Base-by-base conservation (phyloP, 169 alveolate species). In the Cryptosporidium canis region DNA sequence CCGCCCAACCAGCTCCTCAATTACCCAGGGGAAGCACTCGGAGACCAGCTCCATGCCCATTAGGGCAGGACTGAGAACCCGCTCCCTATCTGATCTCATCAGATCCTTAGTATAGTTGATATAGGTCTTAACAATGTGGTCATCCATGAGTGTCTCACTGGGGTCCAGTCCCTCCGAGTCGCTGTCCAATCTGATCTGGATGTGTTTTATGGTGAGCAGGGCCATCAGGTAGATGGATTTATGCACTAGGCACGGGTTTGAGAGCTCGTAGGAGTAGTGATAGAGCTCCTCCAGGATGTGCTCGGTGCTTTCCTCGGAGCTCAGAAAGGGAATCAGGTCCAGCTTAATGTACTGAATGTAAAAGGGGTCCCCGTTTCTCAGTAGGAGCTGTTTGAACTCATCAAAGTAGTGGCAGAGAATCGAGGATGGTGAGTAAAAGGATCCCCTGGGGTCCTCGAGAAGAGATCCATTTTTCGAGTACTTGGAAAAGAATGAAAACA, bases 321-420 rank as follows among this genome's bases (percentile, higher is more conserved):
- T 93, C n/a, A 94, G 83, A 12, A 94, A 83, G n/a, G 93, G 92
- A 45, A 93, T 87, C 21, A 94, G 83, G 55, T 94, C 92, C 45
- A 95, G 67, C 85, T 95, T 95, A 45, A 92, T 92, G 48, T 85
- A 83, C 90, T 95, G 93, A 43, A 94, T 92, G 85, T 95, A 95
- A 27, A 94, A 66, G 3, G 95, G 96, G 61, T 95, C 98, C 83
- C 94, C 96, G 83, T 91, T 91, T 24, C 96, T 90, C 48, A 92
- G 85, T 83, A 92, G 94, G 61, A 95, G 93, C 18, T 91, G 91
- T 71, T 92, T 94, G 71, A 82, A 93, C 61, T 95, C 94, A 61
- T 90, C 94, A 35, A 58, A 65, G 61, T 43, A 77, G 24, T 37
- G 37, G 8, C 27, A 58, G 7, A 77, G 29, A 0, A 77, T 61